Evolutionary conservation across 768 basidiomycete genomes (phyloP).

Genomic region (Sistotremastrum suecicum): DNA sequence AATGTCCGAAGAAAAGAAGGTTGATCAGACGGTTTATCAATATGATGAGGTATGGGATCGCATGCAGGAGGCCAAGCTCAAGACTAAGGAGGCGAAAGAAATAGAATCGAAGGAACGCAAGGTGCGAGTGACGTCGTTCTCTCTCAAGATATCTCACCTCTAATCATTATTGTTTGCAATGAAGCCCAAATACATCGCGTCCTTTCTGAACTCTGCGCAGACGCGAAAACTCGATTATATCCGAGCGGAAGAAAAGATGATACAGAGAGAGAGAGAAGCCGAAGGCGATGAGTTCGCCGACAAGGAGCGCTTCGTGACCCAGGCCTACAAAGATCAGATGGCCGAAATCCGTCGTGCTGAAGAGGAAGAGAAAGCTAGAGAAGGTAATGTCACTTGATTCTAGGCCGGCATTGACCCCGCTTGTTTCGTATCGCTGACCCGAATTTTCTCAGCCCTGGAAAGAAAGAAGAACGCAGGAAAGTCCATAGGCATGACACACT

Average conservation of each 20-base stretch:
- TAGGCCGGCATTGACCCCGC: not conserved
- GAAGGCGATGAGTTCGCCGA: conserved; percentile 91
- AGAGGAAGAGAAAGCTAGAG: conserved; percentile 78
- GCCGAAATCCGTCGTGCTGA: conserved; percentile 82
- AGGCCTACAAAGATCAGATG: conserved; percentile 95
- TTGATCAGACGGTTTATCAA: conserved; percentile 78
- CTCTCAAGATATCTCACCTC: not conserved
- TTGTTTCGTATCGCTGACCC: not conserved
- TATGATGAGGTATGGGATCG: conserved; percentile 96
- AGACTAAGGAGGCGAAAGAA: conserved; percentile 66
- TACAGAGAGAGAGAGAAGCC: conserved; percentile 78
- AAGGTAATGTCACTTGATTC: conserved; percentile 43
- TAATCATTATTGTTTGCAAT: conserved; percentile 8
- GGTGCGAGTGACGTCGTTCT: conserved; percentile 26
- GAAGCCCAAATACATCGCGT: conserved; percentile 88
- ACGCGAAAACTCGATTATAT: conserved; percentile 80
- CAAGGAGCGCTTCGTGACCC: conserved; percentile 96
- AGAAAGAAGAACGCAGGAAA: conserved; percentile 44
- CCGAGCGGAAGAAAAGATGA: conserved; percentile 95
- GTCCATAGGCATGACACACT: conserved; percentile 72
- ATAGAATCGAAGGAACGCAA: conserved; percentile 64
- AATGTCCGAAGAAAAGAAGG: conserved; percentile 63
- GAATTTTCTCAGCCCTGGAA: conserved; percentile 27
- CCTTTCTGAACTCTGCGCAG: conserved; percentile 66
- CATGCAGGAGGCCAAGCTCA: conserved; percentile 78